Evolutionary conservation across 2,329 filamentous ascomycete species (phyloP).

Genomic region (Fusarium scirpi): DNA sequence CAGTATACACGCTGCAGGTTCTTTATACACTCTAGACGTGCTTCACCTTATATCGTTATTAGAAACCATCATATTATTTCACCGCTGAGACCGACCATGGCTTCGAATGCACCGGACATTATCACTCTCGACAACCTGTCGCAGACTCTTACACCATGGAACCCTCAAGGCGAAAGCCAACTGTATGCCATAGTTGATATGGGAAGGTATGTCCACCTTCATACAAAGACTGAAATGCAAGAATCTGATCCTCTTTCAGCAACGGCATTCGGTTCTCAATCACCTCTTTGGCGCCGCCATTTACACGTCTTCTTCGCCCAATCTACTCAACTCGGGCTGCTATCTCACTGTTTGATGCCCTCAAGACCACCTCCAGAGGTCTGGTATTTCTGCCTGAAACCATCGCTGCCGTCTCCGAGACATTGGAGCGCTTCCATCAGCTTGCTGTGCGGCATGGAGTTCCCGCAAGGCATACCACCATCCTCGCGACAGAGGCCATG

Average conservation of each 20-base stretch:
- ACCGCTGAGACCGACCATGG: constrained; percentile 43
- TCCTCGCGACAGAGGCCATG: constrained; percentile 91
- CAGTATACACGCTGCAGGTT: neutral
- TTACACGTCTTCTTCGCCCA: constrained; percentile 78
- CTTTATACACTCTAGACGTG: neutral
- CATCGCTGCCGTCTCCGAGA: constrained; percentile 74
- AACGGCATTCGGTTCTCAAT: constrained; percentile 96
- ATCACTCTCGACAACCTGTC: constrained; percentile 65
- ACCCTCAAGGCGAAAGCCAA: constrained; percentile 59
- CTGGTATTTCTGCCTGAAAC: constrained; percentile 64
- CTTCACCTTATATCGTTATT: neutral
- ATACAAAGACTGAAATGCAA: neutral
- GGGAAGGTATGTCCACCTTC: constrained; percentile 61
- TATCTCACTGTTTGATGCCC: constrained; percentile 89
- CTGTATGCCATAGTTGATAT: constrained; percentile 70
- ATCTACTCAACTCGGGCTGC: constrained; percentile 81
- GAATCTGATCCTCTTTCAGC: constrained; percentile 57
- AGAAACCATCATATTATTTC: neutral
- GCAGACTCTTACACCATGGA: constrained; percentile 63
- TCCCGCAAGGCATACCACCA: constrained; percentile 70
- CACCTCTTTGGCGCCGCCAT: constrained; percentile 79
- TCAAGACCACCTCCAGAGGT: constrained; percentile 63
- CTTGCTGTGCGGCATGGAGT: constrained; percentile 80
- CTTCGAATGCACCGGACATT: constrained; percentile 52
- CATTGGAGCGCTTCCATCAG: constrained; percentile 76